phyloP scores from a whole-genome alignment of 1,284 basidiomycete genomes.

The Bjerkandera adusta region DNA sequence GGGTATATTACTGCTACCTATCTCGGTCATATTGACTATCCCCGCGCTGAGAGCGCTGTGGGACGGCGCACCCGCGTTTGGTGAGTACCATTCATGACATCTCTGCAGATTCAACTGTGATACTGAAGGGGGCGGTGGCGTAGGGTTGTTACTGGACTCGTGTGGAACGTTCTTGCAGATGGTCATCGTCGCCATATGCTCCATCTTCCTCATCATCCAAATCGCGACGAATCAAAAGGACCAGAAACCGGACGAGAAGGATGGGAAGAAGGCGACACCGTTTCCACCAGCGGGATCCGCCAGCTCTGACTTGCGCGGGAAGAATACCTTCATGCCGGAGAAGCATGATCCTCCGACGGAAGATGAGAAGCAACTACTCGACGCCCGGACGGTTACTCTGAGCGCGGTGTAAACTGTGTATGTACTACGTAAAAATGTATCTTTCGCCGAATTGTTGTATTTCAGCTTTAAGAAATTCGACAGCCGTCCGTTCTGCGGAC shows the following conservation, averaged over 20 bases:
- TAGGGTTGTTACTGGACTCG: conserved; percentile 3
- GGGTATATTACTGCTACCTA: conserved; percentile 18
- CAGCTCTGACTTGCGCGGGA: background rate
- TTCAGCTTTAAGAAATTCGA: no score
- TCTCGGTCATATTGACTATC: conserved; percentile 20
- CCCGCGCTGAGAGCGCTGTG: conserved; percentile 20
- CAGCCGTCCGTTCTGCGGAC: no score
- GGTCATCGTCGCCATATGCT: conserved; percentile 14
- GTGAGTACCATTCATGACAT: conserved; percentile 7
- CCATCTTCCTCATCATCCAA: conserved; percentile 12
- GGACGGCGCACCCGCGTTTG: conserved; percentile 20
- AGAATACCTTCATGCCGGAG: no score
- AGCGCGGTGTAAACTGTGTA: no score
- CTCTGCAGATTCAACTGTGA: background rate
- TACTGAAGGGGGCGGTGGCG: background rate
- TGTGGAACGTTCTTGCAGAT: conserved; percentile 15
- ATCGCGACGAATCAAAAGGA: conserved; percentile 10
- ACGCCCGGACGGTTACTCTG: no score
- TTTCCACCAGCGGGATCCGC: no score
- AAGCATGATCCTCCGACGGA: no score
- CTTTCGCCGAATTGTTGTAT: no score
- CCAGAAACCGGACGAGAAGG: background rate
- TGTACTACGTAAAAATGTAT: no score
- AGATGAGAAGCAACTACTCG: no score
- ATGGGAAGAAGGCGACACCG: background rate